Base-by-base conservation (phyloP, 306 rosid genomes). In the Pyrus bretschneideri region DNA sequence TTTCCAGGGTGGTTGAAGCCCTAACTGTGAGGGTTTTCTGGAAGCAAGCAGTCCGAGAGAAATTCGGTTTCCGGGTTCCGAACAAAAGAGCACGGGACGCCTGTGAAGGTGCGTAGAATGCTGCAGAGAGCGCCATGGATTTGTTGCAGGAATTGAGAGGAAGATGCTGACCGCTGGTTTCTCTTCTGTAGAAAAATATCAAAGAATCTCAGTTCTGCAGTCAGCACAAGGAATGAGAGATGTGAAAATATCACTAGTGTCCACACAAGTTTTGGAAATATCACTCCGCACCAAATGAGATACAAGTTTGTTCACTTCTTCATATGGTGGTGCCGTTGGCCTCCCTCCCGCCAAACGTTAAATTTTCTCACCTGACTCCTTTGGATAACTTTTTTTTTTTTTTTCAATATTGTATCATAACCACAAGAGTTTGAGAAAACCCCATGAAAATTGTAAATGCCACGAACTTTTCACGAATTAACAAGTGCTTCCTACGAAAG, bases 1-100 rank as follows among this genome's bases (percentile, higher is more conserved):
- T 51, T 18, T 51, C 92, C 8, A 94, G 82, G 60, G 96, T 85
- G 74, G 95, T 74, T 27, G 97, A 94, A 86, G 93, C 96, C 74
- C 86, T 88, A 57, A 92, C 72, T 42, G 69, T 70, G 1, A 90
- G 70, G 85, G 91, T 81, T 66, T 67, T 83, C 59, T 73, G 81
- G 76, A 85, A 73, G 77, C 49, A 72, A 15, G 71, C 65, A 25
- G 83, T 68, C 46, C 72, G 85, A 57, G 80, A 69, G 72, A 21
- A 65, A 81, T 78, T 79, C 82, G 89, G 86, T 79, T 66, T 70
- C 5, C 70, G 92, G 64, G 79, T 49, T 85, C 87, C 82, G 80
- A 73, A 11, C 72, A 74, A 71, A 75, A 88, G 72, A 49, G 52
- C 67, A 17, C 81, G 79, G 52, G 77, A 82, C 6, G 88, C 84